Percentiles rank a stretch among this genome's conserved stretches.
These are phyloP conservation scores for Leishmania martiniquensis DNA, from an alignment of 208 protist species.

Conservation along the genomic window DNA sequence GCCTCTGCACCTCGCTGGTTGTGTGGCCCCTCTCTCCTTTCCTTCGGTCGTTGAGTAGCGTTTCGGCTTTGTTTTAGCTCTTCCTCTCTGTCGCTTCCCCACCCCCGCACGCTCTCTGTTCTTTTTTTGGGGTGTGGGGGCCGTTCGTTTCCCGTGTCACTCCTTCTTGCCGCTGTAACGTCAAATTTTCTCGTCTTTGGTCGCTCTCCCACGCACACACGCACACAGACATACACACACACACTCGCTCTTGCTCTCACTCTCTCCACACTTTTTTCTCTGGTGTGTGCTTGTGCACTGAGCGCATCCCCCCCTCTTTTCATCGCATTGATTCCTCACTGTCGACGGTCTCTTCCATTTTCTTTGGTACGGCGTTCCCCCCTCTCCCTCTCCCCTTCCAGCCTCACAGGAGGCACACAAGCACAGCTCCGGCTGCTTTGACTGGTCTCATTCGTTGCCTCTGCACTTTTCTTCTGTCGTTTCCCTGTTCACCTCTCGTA, in stretches of 20 bases:
- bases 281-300: not conserved
- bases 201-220: too few relatives aligned
- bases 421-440: not conserved
- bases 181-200: not conserved
- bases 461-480: not conserved
- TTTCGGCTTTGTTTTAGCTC: not conserved
- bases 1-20: not conserved
- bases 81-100: not conserved
- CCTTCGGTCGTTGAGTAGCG: not conserved
- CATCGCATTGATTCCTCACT: constrained; percentile 3
- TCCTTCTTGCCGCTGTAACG: not conserved
- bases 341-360: not conserved
- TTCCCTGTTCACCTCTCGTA: not conserved
- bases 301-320: not conserved
- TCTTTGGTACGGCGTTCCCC: not conserved
- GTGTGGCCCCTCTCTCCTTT: not conserved
- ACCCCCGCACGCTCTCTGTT: not conserved
- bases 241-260: not conserved
- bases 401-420: not conserved
- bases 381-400: not conserved
- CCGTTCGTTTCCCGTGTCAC: too few relatives aligned
- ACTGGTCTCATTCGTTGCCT: constrained; percentile 2
- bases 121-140: not conserved
- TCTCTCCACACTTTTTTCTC: not conserved
- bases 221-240: too few relatives aligned